Evolutionary conservation across 805 yeast genomes (phyloP), one percentile per base, ranked within the genome.

Genomic region (Torulaspora quercuum): DNA sequence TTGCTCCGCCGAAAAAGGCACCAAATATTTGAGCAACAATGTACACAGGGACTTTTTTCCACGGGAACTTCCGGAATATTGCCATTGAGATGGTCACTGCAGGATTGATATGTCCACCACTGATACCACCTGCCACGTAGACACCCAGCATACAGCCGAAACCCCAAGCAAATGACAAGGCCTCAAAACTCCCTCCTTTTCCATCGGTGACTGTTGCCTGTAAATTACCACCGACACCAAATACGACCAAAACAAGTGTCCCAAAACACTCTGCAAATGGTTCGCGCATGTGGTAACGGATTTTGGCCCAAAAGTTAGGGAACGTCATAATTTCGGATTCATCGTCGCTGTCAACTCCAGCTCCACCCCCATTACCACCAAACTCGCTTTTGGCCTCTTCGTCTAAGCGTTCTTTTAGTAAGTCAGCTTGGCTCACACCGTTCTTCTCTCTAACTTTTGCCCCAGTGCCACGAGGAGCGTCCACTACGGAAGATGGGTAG

Each of bases 81-180:
- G 74, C 72, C 48, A 67, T 55, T 7, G 64, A 54, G 8, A 70
- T 33, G 6, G 75, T 68, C 26, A 70, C 69, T 44, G 72, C 72
- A 3, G 75, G 75, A 51, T 70, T 70, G 35, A 70, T 48, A 42
- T 70, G 75, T 21, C 71, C 75, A 48, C 73, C 75, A 41, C 73
- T 67, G 36, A 69, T 55, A 43, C 75, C 75, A 32, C 72, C 72
- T 27, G 70, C 61, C n/a, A 57, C 57, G 28, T 58, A 52, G 37
- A 67, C 68, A 33, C 74, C 75, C 24, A 69, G 43, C 65, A 68
- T 67, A 28, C 68, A 70, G 6, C 70, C 75, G 25, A 68, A 46
- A 27, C 73, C 75, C 74, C 74, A 70, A 3, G 65, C 55, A 38
- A 69, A 53, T 5, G 68, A 64, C 39, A 68, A 52, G 11, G 68